A percentile compares a stretch with the other conserved stretches of the same genome.
phyloP scores from a whole-genome alignment of 306 rosid species.

The Heteromeles arbutifolia region DNA sequence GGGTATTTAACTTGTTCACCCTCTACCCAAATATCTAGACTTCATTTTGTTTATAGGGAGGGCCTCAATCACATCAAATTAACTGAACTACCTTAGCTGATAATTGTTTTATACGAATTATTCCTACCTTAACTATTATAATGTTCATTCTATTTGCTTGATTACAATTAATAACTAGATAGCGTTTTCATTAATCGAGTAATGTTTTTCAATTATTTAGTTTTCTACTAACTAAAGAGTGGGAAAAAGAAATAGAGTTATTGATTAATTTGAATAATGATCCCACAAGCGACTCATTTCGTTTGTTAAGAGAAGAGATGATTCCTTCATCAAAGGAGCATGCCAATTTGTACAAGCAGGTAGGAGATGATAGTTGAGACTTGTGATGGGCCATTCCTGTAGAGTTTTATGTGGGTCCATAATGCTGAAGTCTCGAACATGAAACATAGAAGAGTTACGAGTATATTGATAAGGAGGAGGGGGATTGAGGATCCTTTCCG shows the following conservation, averaged over 20 bases:
- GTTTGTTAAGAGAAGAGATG: neutral
- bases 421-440: neutral
- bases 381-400: conserved; percentile 21
- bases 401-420: conserved; percentile 25
- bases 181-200: neutral
- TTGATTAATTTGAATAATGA: neutral
- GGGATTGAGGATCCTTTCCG: too few relatives aligned
- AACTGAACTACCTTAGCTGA: too few relatives aligned
- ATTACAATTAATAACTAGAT: too few relatives aligned
- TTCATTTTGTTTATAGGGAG: neutral
- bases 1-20: neutral
- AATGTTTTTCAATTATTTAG: too few relatives aligned
- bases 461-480: neutral
- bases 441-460: conserved; percentile 7
- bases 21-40: neutral
- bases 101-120: neutral
- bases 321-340: neutral
- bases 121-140: neutral
- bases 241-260: neutral
- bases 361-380: conserved; percentile 12
- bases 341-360: conserved; percentile 11
- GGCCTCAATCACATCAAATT: too few relatives aligned
- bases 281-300: neutral
- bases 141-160: neutral
- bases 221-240: neutral